Percentiles rank a stretch among this genome's conserved stretches.
Evolutionary conservation across 2,329 filamentous ascomycete species (phyloP).

Genomic region (Xylariaceae sp.): DNA sequence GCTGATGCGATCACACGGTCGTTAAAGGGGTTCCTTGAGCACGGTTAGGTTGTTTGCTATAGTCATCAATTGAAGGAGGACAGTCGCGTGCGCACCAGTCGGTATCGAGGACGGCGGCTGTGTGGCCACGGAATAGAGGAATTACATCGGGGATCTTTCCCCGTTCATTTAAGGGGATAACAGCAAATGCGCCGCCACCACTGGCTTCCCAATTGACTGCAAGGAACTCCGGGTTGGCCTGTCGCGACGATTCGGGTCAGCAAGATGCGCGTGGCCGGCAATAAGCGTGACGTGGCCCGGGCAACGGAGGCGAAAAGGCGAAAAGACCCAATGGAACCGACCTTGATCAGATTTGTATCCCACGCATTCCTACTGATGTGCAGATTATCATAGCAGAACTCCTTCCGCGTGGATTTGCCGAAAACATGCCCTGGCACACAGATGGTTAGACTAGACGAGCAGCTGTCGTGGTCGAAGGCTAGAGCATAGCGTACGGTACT

Average conservation of each 20-base stretch:
- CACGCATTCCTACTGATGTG: slow-evolving; percentile 97
- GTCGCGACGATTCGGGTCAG: slow-evolving; percentile 25
- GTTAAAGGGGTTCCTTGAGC: slow-evolving; percentile 84
- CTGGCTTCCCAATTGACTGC: slow-evolving; percentile 98
- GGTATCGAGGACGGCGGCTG: slow-evolving; percentile 69
- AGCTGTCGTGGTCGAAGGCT: slow-evolving; percentile 21
- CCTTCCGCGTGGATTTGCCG: slow-evolving; percentile 90
- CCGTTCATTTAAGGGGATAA: slow-evolving; percentile 83
- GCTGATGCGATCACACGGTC: slow-evolving; percentile 87
- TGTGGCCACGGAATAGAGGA: slow-evolving; percentile 93
- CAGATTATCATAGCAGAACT: slow-evolving; percentile 97
- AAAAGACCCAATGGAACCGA: slow-evolving; percentile 33
- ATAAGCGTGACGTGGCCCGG: not conserved
- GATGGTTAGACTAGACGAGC: slow-evolving; percentile 22
- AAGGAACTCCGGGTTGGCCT: slow-evolving; percentile 94
- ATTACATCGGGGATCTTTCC: slow-evolving; percentile 90
- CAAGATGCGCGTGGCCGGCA: slow-evolving; percentile 7
- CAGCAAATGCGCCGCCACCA: slow-evolving; percentile 93
- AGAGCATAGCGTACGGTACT: slow-evolving; percentile 51
- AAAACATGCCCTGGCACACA: slow-evolving; percentile 80
- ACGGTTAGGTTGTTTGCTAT: slow-evolving; percentile 25
- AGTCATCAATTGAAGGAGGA: slow-evolving; percentile 1
- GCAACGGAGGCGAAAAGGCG: not conserved
- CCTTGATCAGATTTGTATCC: slow-evolving; percentile 98
- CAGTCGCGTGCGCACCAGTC: slow-evolving; percentile 21